Percentiles rank a stretch among this genome's conserved stretches.
Evolutionary conservation across 306 rosid genomes (phyloP).

Genomic region (Delonix regia): DNA sequence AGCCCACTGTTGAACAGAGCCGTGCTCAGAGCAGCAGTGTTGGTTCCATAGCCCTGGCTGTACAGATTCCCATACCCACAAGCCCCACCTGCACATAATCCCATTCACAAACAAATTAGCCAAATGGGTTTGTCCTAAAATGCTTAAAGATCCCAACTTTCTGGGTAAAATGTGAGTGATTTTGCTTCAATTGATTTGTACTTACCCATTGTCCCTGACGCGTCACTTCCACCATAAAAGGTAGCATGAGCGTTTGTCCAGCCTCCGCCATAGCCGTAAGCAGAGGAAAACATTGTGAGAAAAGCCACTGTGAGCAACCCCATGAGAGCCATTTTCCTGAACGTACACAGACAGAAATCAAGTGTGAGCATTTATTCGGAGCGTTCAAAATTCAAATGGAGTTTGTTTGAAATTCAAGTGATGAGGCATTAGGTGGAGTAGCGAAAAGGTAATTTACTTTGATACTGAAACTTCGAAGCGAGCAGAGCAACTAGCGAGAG

Average conservation of each 20-base stretch:
- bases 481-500: constrained; percentile 5
- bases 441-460: constrained; percentile 49
- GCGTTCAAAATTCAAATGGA: not conserved
- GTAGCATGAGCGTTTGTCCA: constrained; percentile 93
- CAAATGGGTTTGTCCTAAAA: constrained; percentile 1
- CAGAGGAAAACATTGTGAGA: constrained; percentile 61
- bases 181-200: not conserved
- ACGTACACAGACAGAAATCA: constrained; percentile 14
- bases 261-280: constrained; percentile 67
- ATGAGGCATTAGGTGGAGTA: not conserved
- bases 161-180: not conserved
- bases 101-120: constrained; percentile 1
- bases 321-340: constrained; percentile 69
- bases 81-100: constrained; percentile 73
- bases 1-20: constrained; percentile 93
- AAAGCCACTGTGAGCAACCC: constrained; percentile 49
- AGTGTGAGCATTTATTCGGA: constrained; percentile 25
- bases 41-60: constrained; percentile 98
- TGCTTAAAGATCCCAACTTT: not conserved
- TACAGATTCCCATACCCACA: constrained; percentile 98
- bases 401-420: not conserved
- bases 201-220: constrained; percentile 99
- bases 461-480: constrained; percentile 14
- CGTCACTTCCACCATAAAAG: constrained; percentile 96
- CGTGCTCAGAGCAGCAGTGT: constrained; percentile 96